Conservation (phyloP, 441 rosid species). For the Populus hybrid region DNA sequence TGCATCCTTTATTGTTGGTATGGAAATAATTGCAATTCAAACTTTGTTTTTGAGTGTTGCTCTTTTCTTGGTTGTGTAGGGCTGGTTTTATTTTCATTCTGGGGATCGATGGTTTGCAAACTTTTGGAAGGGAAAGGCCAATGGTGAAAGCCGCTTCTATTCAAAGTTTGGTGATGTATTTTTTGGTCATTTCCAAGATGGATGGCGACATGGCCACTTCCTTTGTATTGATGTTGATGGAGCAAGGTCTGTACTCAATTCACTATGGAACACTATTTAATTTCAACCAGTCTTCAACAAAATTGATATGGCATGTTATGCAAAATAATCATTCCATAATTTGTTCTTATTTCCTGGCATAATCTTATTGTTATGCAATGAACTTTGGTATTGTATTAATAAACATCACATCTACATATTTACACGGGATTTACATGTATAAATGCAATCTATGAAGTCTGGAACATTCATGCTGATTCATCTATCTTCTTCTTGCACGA, state of each 20-base stretch:
- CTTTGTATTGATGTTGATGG: constrained; percentile 76
- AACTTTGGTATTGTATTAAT: not conserved
- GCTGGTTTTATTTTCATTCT: constrained; percentile 91
- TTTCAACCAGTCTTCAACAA: not conserved
- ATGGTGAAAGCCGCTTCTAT: constrained; percentile 92
- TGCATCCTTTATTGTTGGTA: not conserved
- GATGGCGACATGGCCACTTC: constrained; percentile 88
- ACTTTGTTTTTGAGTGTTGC: not conserved
- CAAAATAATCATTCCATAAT: not conserved
- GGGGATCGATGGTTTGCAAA: constrained; percentile 96
- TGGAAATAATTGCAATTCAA: not conserved
- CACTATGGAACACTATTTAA: not conserved
- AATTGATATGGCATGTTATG: not conserved
- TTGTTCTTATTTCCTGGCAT: not conserved
- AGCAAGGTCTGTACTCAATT: constrained; percentile 52
- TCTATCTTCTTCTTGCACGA: not conserved
- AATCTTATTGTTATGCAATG: not conserved
- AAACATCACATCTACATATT: not conserved
- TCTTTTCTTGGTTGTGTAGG: constrained; percentile 40
- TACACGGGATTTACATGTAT: not conserved
- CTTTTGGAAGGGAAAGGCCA: constrained; percentile 98
- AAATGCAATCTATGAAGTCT: not conserved
- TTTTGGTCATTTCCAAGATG: constrained; percentile 86
- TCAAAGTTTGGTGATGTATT: constrained; percentile 73
- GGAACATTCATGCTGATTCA: not conserved